A percentile compares a stretch with the other conserved stretches of the same genome.
These are phyloP conservation scores for Gautieria morchelliformis DNA, from an alignment of 768 basidiomycete genomes.

Conservation along the genomic window DNA sequence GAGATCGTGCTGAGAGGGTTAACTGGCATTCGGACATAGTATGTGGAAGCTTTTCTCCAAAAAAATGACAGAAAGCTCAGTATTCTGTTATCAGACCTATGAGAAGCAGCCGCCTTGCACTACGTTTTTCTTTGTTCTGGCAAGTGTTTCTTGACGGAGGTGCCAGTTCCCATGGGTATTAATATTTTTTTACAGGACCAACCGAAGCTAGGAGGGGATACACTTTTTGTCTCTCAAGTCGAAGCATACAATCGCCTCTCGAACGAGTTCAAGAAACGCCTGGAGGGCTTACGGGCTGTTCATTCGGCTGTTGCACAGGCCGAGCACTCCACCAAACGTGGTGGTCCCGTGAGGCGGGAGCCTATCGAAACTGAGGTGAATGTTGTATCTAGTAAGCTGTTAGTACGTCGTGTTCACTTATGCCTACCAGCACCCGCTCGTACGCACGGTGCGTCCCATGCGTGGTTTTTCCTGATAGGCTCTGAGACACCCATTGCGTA, in stretches of 20 bases:
- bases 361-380: slow-evolving; percentile 36
- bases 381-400: not conserved
- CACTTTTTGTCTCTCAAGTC: slow-evolving; percentile 46
- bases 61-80: not conserved
- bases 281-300: slow-evolving; percentile 47
- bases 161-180: not conserved
- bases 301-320: slow-evolving; percentile 45
- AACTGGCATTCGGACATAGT: slow-evolving; percentile 51
- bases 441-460: slow-evolving; percentile 23
- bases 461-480: not conserved
- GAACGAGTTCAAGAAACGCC: slow-evolving; percentile 43
- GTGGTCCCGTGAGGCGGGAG: slow-evolving; percentile 41
- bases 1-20: slow-evolving; percentile 31
- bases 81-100: slow-evolving; percentile 30
- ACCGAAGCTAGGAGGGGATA: slow-evolving; percentile 33
- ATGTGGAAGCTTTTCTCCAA: slow-evolving; percentile 11
- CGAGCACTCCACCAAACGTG: slow-evolving; percentile 32
- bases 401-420: not conserved
- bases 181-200: slow-evolving; percentile 1
- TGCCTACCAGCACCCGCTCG: slow-evolving; percentile 36
- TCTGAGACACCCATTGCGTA: not conserved
- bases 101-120: slow-evolving; percentile 47
- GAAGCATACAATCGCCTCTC: slow-evolving; percentile 54
- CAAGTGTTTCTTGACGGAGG: not conserved
- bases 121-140: slow-evolving; percentile 49